These are phyloP conservation scores for Entomortierella beljakovae DNA, from an alignment of 192 early-diverging fungal species.

Conservation along the genomic window DNA sequence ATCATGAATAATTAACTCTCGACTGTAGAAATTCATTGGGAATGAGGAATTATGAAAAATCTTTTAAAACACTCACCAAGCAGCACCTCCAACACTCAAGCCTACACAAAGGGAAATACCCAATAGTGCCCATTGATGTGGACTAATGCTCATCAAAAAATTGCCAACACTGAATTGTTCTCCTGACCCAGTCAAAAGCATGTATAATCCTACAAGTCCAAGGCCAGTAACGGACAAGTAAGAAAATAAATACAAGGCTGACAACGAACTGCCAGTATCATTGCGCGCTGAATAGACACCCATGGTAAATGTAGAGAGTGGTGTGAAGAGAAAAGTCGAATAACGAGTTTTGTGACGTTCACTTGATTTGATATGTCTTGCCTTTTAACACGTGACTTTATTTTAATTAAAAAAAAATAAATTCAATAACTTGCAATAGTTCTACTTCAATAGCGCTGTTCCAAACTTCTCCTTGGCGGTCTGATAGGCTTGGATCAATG, in stretches of 20 bases:
- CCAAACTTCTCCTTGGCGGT: conserved; percentile 82
- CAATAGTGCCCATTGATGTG: conserved; percentile 90
- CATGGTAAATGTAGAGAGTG: conserved; percentile 28
- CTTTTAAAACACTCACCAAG: conserved; percentile 70
- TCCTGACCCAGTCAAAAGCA: conserved; percentile 89
- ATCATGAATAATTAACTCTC: neutral
- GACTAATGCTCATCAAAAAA: conserved; percentile 80
- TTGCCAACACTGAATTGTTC: conserved; percentile 89
- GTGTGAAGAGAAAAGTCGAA: neutral
- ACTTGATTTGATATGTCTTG: too few species aligned
- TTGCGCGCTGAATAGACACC: conserved; percentile 39
- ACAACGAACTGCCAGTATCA: conserved; percentile 8
- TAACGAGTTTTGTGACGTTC: neutral
- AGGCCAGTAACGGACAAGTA: conserved; percentile 47
- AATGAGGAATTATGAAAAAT: too few species aligned
- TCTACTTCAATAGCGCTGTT: conserved; percentile 66
- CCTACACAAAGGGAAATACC: conserved; percentile 90
- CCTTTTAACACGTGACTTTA: neutral
- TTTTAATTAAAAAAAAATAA: too few species aligned
- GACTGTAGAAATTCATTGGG: too few species aligned
- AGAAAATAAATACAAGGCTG: conserved; percentile 15
- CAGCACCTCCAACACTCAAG: conserved; percentile 91
- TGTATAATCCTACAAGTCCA: conserved; percentile 78
- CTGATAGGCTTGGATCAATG: conserved; percentile 79
- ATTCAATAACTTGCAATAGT: neutral